A percentile compares a stretch with the other conserved stretches of the same genome.
These are phyloP conservation scores for Xylaria intraflava DNA, from an alignment of 495 filamentous ascomycete genomes.

Conservation along the genomic window DNA sequence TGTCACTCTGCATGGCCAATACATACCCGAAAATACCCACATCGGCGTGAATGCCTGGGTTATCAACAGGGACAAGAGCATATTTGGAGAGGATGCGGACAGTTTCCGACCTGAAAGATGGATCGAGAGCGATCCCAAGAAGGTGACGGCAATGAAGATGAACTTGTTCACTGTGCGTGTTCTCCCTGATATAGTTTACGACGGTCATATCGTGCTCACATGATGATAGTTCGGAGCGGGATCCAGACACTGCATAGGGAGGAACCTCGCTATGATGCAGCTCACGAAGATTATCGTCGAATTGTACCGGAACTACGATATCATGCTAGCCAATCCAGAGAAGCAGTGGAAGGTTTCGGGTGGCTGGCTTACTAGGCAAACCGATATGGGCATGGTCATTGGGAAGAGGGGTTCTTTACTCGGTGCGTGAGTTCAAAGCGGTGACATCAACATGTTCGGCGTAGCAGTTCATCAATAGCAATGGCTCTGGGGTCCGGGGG, in stretches of 20 bases:
- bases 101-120: constrained; percentile 51
- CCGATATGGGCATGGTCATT: constrained; percentile 3
- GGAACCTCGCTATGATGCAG: constrained; percentile 42
- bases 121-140: constrained; percentile 34
- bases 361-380: constrained; percentile 7
- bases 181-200: not conserved
- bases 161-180: constrained; percentile 1
- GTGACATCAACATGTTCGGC: no score
- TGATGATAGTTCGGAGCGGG: constrained; percentile 41
- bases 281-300: constrained; percentile 36
- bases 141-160: not conserved
- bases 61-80: constrained; percentile 42
- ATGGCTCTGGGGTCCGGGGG: no score
- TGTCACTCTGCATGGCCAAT: constrained; percentile 41
- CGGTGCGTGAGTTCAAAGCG: no score
- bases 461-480: no score
- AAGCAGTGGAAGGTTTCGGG: constrained; percentile 8
- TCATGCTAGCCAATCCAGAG: not conserved
- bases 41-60: constrained; percentile 56
- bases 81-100: constrained; percentile 50
- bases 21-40: constrained; percentile 47
- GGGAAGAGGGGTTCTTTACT: no score
- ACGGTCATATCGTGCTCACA: no score
- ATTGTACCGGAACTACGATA: constrained; percentile 4
- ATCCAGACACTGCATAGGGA: constrained; percentile 41